phyloP scores from a whole-genome alignment of 2,329 filamentous ascomycete species.

The Neonectria ditissima region DNA sequence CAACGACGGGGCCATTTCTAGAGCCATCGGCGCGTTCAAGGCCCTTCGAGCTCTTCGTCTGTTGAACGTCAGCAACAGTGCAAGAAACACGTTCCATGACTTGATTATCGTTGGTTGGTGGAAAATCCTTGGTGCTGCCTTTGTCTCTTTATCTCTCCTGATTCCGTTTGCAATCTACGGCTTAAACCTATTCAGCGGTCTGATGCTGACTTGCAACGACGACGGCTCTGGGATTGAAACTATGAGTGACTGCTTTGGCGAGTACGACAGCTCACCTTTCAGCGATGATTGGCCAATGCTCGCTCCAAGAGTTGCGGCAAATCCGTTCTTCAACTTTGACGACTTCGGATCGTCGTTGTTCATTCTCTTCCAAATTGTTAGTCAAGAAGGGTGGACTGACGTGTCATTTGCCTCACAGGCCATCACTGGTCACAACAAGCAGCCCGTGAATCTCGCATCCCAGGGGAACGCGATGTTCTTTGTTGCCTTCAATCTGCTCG shows the following conservation, averaged over 20 bases:
- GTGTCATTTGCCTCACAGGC: slow-evolving; percentile 88
- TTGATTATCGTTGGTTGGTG: slow-evolving; percentile 93
- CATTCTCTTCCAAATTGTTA: slow-evolving; percentile 98
- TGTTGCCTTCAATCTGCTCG: slow-evolving; percentile 94
- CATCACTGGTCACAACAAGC: slow-evolving; percentile 80
- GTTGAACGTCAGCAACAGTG: slow-evolving; percentile 95
- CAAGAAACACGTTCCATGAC: slow-evolving; percentile 95
- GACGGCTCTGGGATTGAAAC: slow-evolving; percentile 65
- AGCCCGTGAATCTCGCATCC: slow-evolving; percentile 76
- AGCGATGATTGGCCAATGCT: slow-evolving; percentile 81
- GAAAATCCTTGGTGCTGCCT: slow-evolving; percentile 92
- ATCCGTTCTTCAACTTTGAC: slow-evolving; percentile 92
- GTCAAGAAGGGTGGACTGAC: slow-evolving; percentile 97
- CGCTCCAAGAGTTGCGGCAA: slow-evolving; percentile 82
- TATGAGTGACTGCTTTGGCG: slow-evolving; percentile 83
- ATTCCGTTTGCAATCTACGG: slow-evolving; percentile 98
- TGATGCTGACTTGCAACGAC: slow-evolving; percentile 81
- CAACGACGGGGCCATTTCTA: slow-evolving; percentile 85
- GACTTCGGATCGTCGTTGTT: slow-evolving; percentile 94
- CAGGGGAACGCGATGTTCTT: slow-evolving; percentile 95
- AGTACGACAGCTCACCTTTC: slow-evolving; percentile 81
- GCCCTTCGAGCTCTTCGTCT: slow-evolving; percentile 90
- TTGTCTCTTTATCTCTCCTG: slow-evolving; percentile 92
- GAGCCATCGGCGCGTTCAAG: slow-evolving; percentile 96
- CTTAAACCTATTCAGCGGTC: slow-evolving; percentile 89